Percentiles rank a stretch among this genome's conserved stretches.
Evolutionary conservation across 257 asterid species (phyloP).

Genomic region (Rauvolfia tetraphylla): DNA sequence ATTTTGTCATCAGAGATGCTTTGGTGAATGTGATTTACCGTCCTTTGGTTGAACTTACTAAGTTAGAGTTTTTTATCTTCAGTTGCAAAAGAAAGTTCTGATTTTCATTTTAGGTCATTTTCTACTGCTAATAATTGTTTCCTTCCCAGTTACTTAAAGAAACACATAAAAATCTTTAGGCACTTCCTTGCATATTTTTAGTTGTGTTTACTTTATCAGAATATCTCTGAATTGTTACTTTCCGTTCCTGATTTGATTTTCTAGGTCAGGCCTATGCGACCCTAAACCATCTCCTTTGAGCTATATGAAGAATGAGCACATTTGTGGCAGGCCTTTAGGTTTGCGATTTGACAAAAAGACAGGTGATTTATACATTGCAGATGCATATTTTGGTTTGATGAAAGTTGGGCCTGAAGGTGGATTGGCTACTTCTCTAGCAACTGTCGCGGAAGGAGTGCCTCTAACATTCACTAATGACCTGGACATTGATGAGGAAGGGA

Average conservation of each 20-base stretch:
- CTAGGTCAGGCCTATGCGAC: slow-evolving; percentile 72
- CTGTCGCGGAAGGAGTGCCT: slow-evolving; percentile 83
- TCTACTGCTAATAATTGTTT: neutral
- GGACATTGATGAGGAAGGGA: slow-evolving; percentile 81
- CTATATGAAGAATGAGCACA: slow-evolving; percentile 82
- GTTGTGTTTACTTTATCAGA: neutral
- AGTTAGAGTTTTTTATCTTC: neutral
- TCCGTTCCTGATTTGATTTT: slow-evolving; percentile 20
- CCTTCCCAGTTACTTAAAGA: neutral
- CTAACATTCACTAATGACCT: slow-evolving; percentile 74
- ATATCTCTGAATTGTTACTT: neutral
- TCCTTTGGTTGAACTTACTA: neutral
- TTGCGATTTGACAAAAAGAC: slow-evolving; percentile 70
- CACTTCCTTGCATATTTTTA: neutral
- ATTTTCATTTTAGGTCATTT: neutral
- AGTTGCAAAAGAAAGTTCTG: slow-evolving; percentile 1
- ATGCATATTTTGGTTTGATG: slow-evolving; percentile 93
- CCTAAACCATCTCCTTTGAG: slow-evolving; percentile 54
- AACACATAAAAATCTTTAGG: neutral
- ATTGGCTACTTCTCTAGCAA: slow-evolving; percentile 60
- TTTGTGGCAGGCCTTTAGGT: slow-evolving; percentile 97
- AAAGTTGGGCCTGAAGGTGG: slow-evolving; percentile 97
- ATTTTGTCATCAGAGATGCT: neutral
- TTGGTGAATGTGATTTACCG: neutral
- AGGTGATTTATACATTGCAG: slow-evolving; percentile 91